Base-by-base conservation (phyloP, 495 filamentous ascomycete genomes). In the Trichoderma reesei region DNA sequence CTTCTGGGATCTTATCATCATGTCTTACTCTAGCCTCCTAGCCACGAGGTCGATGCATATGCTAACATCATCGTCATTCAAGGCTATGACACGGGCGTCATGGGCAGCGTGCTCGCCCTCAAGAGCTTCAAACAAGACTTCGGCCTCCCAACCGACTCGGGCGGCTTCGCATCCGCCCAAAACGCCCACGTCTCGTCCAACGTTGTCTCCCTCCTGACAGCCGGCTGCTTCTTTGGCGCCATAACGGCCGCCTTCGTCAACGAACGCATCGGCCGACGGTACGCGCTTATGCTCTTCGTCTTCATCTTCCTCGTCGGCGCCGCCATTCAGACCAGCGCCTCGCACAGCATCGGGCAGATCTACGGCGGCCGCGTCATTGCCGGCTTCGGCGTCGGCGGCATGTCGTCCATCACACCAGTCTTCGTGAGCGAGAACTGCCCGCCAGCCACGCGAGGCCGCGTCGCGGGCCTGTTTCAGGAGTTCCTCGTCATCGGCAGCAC, bases 351-450 rank as follows among this genome's bases (percentile, higher is more conserved):
- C 37, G 76, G 79, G 39, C 73, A 75, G 51, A 75, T 83, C 56
- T 90, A 89, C 68, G 79, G 85, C 65, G 87, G 83, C 67, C 82
- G 87, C 63, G 80, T 91, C 20, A 73, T 90, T 36, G 83, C 81
- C 61, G 88, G 88, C 20, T 70, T 90, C 20, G 86, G 86, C 38
- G 80, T 88, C 67, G 86, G 86, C 20, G 82, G 79, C 56, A 84
- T 84, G 38, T 83, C 82, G 31, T 86, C 87, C 84, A 75, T 88
- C 61, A 84, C 82, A 41, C 86, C 86, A 5, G 75, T 85, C 36
- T 80, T 79, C 48, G 75, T 82, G 33, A 76, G 77, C 39, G 88
- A 91, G 67, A 89, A 87, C 63, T 86, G 87, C 9, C 88, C 88
- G 2, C 78, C 87, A 48, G 86, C 85, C 41, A 89, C 89, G 66